A percentile compares a stretch with the other conserved stretches of the same genome.
Conservation (phyloP, 768 basidiomycete species). For the Termitomyces sp. region DNA sequence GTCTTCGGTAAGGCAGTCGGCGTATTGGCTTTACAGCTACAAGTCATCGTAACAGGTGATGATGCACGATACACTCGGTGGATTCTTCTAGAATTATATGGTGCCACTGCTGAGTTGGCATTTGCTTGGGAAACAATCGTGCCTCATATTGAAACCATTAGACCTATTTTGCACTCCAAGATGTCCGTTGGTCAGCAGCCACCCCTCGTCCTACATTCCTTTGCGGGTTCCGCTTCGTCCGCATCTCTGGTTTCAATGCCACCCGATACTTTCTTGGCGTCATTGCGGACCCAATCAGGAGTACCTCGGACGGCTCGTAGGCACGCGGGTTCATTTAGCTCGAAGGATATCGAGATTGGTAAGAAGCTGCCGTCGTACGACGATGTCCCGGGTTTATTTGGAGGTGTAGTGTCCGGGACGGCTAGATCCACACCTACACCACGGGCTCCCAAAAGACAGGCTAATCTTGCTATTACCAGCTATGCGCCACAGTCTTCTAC, state of each 20-base stretch:
- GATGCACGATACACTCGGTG: conserved; percentile 87
- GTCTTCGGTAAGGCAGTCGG: conserved; percentile 86
- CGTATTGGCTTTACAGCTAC: conserved; percentile 76
- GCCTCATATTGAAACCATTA: conserved; percentile 65
- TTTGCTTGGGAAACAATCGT: conserved; percentile 77
- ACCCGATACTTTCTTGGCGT: conserved; percentile 15
- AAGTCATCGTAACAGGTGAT: conserved; percentile 61
- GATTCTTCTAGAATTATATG: conserved; percentile 82
- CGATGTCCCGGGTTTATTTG: conserved; percentile 28
- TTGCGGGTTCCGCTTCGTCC: neutral
- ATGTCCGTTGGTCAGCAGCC: conserved; percentile 19
- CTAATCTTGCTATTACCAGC: conserved; percentile 29
- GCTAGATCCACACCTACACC: conserved; percentile 32
- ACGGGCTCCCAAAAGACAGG: conserved; percentile 47
- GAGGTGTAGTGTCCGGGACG: conserved; percentile 30
- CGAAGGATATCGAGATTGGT: conserved; percentile 86
- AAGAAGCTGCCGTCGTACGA: conserved; percentile 70
- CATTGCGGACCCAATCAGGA: conserved; percentile 10
- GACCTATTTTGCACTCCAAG: conserved; percentile 47
- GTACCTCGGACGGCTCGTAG: conserved; percentile 53
- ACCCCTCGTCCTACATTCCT: conserved; percentile 5
- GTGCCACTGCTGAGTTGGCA: conserved; percentile 83
- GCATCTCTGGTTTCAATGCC: neutral
- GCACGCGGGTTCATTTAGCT: conserved; percentile 94
- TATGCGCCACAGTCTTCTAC: conserved; percentile 22